A percentile compares a stretch with the other conserved stretches of the same genome.
Evolutionary conservation across 2,329 filamentous ascomycete genomes (phyloP).

Genomic region (Fusarium robinianum): DNA sequence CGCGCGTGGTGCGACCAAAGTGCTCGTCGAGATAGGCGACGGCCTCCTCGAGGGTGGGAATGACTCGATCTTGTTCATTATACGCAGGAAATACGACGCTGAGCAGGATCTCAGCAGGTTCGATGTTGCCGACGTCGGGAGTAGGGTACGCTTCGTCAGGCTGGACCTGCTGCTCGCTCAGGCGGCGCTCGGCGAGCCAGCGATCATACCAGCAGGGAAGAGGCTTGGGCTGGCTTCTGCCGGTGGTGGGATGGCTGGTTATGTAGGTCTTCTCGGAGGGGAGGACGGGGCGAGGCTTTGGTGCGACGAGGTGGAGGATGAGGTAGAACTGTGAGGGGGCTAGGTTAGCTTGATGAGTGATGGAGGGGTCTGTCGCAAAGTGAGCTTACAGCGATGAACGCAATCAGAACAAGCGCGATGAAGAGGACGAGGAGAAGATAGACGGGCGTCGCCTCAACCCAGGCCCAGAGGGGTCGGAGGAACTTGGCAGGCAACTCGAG

Average conservation of each 20-base stretch:
- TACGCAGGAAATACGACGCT: constrained; percentile 93
- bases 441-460: constrained; percentile 46
- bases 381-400: constrained; percentile 46
- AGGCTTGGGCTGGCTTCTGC: constrained; percentile 45
- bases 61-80: constrained; percentile 86
- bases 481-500: constrained; percentile 42
- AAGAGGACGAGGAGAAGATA: constrained; percentile 46
- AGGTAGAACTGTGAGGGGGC: constrained; percentile 56
- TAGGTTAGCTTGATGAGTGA: constrained; percentile 13
- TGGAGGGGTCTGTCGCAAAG: background rate
- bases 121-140: constrained; percentile 62
- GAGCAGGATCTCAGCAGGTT: constrained; percentile 80
- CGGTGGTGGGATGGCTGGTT: constrained; percentile 67
- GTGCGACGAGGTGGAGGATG: constrained; percentile 75
- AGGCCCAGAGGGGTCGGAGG: constrained; percentile 42
- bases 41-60: constrained; percentile 86
- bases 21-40: constrained; percentile 80
- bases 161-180: constrained; percentile 47
- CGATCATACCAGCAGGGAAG: constrained; percentile 89
- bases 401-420: constrained; percentile 40
- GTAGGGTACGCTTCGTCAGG: constrained; percentile 46
- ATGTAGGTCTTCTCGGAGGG: constrained; percentile 84
- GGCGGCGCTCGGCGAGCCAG: constrained; percentile 65
- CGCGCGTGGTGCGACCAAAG: constrained; percentile 61
- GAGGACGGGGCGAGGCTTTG: constrained; percentile 73